Conservation (phyloP, 768 basidiomycete species). For the Boletus barrowsii region DNA sequence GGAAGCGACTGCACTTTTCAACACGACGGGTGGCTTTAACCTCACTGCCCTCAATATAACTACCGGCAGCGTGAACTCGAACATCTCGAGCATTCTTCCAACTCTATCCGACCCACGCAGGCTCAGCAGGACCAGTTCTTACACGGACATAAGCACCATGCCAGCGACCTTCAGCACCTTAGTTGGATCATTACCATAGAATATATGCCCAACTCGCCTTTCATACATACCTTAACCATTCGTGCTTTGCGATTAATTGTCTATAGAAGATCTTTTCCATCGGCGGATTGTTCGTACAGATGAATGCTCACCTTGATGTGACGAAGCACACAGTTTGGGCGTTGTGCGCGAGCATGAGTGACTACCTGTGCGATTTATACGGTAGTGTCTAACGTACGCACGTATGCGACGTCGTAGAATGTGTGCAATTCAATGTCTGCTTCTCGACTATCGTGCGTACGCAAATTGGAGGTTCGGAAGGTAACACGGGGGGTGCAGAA, state of each 20-base stretch:
- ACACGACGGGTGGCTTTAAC: constrained; percentile 18
- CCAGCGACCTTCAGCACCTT: constrained; percentile 12
- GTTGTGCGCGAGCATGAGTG: too few relatives aligned
- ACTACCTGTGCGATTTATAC: too few relatives aligned
- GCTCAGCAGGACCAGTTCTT: constrained; percentile 4
- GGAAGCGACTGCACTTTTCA: constrained; percentile 18
- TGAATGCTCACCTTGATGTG: too few relatives aligned
- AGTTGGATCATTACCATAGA: not conserved
- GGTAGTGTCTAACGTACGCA: too few relatives aligned
- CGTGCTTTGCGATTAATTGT: not conserved
- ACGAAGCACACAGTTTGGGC: too few relatives aligned
- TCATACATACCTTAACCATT: not conserved
- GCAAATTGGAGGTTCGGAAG: too few relatives aligned
- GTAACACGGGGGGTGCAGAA: too few relatives aligned
- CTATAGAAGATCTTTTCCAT: not conserved
- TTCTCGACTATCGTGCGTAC: too few relatives aligned
- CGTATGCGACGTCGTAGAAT: too few relatives aligned
- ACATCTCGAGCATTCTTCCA: not conserved
- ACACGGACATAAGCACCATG: constrained; percentile 18
- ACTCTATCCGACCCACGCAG: not conserved
- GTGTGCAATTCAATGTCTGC: too few relatives aligned
- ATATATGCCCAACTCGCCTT: not conserved
- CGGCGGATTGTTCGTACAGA: too few relatives aligned
- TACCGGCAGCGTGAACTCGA: not conserved
- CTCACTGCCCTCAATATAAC: constrained; percentile 11